These are phyloP conservation scores for Cladophialophora bantiana DNA, from an alignment of 2,329 filamentous ascomycete genomes.

Conservation along the genomic window DNA sequence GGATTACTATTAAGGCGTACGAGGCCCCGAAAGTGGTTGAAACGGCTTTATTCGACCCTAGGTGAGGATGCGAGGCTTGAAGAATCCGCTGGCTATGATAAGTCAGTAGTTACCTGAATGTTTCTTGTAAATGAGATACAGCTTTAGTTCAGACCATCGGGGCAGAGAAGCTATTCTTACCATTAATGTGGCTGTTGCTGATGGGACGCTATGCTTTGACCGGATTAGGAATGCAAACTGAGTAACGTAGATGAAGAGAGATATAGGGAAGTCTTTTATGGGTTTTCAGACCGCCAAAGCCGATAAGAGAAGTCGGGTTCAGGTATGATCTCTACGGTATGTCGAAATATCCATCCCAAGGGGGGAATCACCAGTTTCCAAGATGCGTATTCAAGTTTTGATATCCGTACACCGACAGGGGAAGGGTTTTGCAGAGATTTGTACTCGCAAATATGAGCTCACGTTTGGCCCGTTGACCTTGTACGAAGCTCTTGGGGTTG, in stretches of 20 bases:
- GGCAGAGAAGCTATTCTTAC: not conserved
- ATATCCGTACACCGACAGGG: not conserved
- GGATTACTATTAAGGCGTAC: constrained; percentile 64
- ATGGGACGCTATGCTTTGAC: too few species aligned
- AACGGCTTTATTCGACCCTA: constrained; percentile 71
- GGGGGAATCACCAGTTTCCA: not conserved
- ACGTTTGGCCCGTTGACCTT: not conserved
- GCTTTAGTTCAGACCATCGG: not conserved
- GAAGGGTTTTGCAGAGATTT: not conserved
- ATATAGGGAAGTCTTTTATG: not conserved
- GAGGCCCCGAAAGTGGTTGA: constrained; percentile 63
- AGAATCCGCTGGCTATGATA: constrained; percentile 69
- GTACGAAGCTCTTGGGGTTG: not conserved
- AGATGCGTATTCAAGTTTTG: not conserved
- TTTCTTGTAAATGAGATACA: not conserved
- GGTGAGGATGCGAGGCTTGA: constrained; percentile 71
- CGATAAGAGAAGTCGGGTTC: not conserved
- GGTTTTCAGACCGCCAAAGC: not conserved
- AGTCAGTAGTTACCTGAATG: not conserved
- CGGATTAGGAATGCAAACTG: not conserved
- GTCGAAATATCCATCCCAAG: not conserved
- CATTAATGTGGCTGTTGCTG: not conserved
- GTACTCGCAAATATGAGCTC: not conserved
- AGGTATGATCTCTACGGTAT: not conserved
- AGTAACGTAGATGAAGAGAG: not conserved